Conservation (phyloP, 2,329 filamentous ascomycete species). For the Amesomyces nigricolor region DNA sequence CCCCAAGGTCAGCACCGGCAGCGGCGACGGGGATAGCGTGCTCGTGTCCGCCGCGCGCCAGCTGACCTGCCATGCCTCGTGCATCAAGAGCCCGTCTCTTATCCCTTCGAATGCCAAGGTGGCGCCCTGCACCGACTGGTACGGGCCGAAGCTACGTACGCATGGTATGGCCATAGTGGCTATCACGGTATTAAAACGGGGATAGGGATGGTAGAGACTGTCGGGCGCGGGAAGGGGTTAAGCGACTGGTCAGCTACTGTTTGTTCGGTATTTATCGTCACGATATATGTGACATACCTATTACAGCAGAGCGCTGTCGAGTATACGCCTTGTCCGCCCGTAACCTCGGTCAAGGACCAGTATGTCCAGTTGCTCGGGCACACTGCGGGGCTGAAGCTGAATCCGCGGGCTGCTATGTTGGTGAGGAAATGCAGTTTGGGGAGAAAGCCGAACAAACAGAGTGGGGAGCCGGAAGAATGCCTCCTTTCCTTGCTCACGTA, state of each 20-base stretch:
- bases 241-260: too few species aligned
- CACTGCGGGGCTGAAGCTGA: not conserved
- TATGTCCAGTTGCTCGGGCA: not conserved
- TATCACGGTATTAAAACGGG: too few species aligned
- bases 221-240: too few species aligned
- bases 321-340: not conserved
- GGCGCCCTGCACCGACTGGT: too few species aligned
- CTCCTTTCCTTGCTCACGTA: too few species aligned
- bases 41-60: not conserved
- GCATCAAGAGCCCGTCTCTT: not conserved
- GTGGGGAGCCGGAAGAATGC: too few species aligned
- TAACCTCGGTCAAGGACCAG: not conserved
- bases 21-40: not conserved
- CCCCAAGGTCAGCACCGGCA: not conserved
- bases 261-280: not conserved
- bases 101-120: too few species aligned
- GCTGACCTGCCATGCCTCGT: not conserved
- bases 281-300: not conserved
- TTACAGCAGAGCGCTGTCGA: not conserved
- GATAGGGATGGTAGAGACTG: not conserved
- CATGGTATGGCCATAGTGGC: not conserved
- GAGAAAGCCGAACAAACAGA: too few species aligned
- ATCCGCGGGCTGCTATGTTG: not conserved
- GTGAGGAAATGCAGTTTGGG: too few species aligned
- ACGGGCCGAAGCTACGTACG: not conserved